Evolutionary conservation across 257 asterid species (phyloP).

Genomic region (Forsythia viridissima): DNA sequence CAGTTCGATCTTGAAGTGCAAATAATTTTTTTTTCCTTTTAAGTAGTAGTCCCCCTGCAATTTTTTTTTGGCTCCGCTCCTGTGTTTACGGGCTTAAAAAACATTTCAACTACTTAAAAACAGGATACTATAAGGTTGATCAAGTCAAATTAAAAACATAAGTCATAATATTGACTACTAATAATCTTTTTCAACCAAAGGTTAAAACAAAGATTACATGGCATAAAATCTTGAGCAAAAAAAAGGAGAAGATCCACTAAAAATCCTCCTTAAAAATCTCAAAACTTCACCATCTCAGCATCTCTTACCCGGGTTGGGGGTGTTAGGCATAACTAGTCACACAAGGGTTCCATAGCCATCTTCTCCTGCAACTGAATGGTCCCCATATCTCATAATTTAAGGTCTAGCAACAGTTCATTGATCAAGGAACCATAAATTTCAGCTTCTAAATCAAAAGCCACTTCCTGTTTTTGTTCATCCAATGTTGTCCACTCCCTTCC

Average conservation of each 20-base stretch:
- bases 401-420: slow-evolving; percentile 49
- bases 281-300: slow-evolving; percentile 12
- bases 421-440: slow-evolving; percentile 50
- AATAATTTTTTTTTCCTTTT: no score
- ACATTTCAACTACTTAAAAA: not conserved
- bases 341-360: no score
- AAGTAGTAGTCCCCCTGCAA: no score
- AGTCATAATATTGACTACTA: not conserved
- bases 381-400: not conserved
- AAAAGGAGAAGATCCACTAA: not conserved
- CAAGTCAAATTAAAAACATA: not conserved
- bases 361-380: not conserved
- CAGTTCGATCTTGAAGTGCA: no score
- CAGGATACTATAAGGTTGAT: not conserved
- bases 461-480: slow-evolving; percentile 46
- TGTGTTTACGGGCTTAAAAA: no score
- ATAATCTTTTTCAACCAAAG: not conserved
- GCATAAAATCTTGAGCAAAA: slow-evolving; percentile 7
- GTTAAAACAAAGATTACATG: slow-evolving; percentile 29
- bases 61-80: no score
- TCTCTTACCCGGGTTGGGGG: not conserved
- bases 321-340: not conserved
- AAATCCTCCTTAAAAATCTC: slow-evolving; percentile 27
- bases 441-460: slow-evolving; percentile 57
- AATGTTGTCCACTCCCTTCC: slow-evolving; percentile 56